These are phyloP conservation scores for Hawksworthiomyces lignivorus DNA, from an alignment of 2,329 filamentous ascomycete genomes.

Conservation along the genomic window DNA sequence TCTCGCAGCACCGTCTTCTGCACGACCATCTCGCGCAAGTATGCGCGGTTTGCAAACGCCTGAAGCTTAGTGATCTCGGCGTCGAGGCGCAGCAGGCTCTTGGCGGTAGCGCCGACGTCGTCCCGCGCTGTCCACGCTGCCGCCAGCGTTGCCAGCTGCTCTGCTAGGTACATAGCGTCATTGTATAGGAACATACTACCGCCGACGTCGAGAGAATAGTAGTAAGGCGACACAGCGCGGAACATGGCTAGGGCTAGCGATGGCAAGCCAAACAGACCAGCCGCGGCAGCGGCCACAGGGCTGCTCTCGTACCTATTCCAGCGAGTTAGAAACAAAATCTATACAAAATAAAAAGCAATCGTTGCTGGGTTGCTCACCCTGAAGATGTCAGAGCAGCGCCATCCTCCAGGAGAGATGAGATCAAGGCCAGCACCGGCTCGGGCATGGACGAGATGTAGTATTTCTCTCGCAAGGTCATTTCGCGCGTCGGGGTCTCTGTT, in stretches of 20 bases:
- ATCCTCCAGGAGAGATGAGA: conserved; percentile 53
- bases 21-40: conserved; percentile 51
- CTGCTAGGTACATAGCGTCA: conserved; percentile 56
- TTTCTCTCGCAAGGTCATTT: conserved; percentile 73
- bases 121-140: conserved; percentile 44
- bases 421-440: conserved; percentile 63
- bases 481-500: conserved; percentile 33
- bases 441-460: conserved; percentile 88
- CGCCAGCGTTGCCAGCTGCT: conserved; percentile 44
- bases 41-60: conserved; percentile 54
- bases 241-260: conserved; percentile 71
- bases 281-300: conserved; percentile 58
- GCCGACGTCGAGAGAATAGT: conserved; percentile 55
- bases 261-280: conserved; percentile 63
- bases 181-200: conserved; percentile 66
- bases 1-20: conserved; percentile 56
- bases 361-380: no score
- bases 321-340: no score
- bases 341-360: no score
- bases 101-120: conserved; percentile 34
- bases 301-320: conserved; percentile 35
- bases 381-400: conserved; percentile 51
- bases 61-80: conserved; percentile 52
- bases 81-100: conserved; percentile 52
- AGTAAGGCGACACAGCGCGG: conserved; percentile 65